phyloP scores from a whole-genome alignment of 2,329 filamentous ascomycete species.

The Fusarium solani-melongenae region DNA sequence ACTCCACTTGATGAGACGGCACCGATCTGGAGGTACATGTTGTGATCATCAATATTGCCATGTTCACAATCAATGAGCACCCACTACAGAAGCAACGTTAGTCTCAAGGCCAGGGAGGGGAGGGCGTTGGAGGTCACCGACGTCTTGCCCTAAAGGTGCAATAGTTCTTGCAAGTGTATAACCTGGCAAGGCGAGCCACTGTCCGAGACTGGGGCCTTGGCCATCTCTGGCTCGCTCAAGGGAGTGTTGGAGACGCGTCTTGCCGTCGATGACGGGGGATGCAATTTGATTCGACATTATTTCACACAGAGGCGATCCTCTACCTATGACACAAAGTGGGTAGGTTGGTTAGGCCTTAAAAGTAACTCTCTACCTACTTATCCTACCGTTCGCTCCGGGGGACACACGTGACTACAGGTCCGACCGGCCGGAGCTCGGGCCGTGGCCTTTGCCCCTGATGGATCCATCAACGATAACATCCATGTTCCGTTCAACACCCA shows the following conservation, averaged over 20 bases:
- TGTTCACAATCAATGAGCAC: constrained; percentile 64
- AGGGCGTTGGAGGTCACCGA: constrained; percentile 39
- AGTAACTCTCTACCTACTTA: not conserved
- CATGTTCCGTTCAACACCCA: not conserved
- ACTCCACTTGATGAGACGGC: constrained; percentile 53
- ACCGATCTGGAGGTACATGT: constrained; percentile 58
- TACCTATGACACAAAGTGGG: no score
- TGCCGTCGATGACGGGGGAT: not conserved
- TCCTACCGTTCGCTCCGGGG: not conserved
- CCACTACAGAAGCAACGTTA: constrained; percentile 42
- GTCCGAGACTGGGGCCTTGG: not conserved
- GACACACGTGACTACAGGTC: not conserved
- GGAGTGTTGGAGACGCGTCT: not conserved
- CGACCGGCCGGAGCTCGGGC: not conserved
- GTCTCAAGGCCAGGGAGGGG: not conserved
- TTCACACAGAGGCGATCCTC: no score
- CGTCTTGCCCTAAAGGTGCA: constrained; percentile 1
- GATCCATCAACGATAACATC: not conserved
- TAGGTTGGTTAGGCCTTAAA: not conserved
- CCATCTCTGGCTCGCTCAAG: not conserved
- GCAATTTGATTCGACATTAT: not conserved
- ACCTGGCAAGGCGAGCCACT: constrained; percentile 1
- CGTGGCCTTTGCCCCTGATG: not conserved
- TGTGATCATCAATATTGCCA: constrained; percentile 54
- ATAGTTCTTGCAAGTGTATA: not conserved